These are phyloP conservation scores for Metarhizium robertsii DNA, from an alignment of 2,329 filamentous ascomycete species.

Conservation along the genomic window DNA sequence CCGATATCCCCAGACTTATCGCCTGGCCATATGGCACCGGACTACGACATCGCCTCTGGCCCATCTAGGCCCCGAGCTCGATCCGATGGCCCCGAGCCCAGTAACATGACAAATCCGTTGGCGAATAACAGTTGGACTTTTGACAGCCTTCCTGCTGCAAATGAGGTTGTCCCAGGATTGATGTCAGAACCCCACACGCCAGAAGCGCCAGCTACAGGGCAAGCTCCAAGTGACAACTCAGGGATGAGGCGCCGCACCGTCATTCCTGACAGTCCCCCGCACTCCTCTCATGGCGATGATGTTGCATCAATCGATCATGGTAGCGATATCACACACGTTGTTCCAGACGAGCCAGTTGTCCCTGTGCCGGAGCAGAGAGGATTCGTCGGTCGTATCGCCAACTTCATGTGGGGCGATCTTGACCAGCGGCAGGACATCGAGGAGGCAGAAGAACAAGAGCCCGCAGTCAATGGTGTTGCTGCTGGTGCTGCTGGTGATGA, in stretches of 20 bases:
- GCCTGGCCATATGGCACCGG: slow-evolving; percentile 4
- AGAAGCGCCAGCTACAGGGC: not conserved
- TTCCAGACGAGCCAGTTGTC: slow-evolving; percentile 3
- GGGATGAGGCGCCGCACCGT: not conserved
- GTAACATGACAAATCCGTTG: slow-evolving; percentile 37
- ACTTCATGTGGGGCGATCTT: slow-evolving; percentile 55
- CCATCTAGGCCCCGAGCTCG: slow-evolving; percentile 39
- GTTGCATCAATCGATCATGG: slow-evolving; percentile 1
- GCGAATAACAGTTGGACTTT: slow-evolving; percentile 56
- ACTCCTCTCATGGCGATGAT: slow-evolving; percentile 3
- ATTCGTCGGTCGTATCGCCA: slow-evolving; percentile 30
- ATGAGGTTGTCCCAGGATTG: slow-evolving; percentile 4
- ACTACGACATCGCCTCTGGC: slow-evolving; percentile 8
- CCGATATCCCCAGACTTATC: slow-evolving; percentile 5
- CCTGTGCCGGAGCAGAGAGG: slow-evolving; percentile 12
- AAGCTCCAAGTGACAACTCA: not conserved
- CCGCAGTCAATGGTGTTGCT: slow-evolving; percentile 22
- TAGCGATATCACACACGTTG: slow-evolving; percentile 6
- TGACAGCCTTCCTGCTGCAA: slow-evolving; percentile 25
- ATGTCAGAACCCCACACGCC: not conserved
- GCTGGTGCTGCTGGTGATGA: slow-evolving; percentile 42
- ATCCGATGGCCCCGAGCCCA: slow-evolving; percentile 45
- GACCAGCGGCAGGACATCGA: slow-evolving; percentile 25
- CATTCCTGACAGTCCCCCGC: not conserved
- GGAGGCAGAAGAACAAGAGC: slow-evolving; percentile 11